phyloP scores from a whole-genome alignment of 805 yeast species.

The Candida sphagnicola region DNA sequence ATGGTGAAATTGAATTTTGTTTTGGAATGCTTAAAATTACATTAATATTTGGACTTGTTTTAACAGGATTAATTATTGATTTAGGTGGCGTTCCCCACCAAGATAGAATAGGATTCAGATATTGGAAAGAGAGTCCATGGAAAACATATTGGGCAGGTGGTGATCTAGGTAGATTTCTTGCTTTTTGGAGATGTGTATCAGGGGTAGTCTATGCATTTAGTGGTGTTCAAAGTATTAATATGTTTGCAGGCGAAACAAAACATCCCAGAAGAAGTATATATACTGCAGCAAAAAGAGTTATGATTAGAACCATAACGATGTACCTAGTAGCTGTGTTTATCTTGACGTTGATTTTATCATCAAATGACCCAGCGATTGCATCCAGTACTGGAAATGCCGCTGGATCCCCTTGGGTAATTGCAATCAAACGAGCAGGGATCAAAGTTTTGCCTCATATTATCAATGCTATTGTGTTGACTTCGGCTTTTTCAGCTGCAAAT shows the following conservation, averaged over 20 bases:
- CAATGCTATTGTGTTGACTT: slow-evolving; percentile 36
- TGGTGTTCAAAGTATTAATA: slow-evolving; percentile 24
- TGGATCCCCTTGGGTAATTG: slow-evolving; percentile 40
- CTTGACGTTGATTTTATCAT: slow-evolving; percentile 30
- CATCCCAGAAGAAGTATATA: slow-evolving; percentile 29
- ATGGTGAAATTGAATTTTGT: slow-evolving; percentile 26
- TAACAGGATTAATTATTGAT: slow-evolving; percentile 18
- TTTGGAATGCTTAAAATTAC: slow-evolving; percentile 22
- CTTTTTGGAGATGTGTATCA: slow-evolving; percentile 28
- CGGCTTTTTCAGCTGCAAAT: slow-evolving; percentile 39
- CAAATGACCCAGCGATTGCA: slow-evolving; percentile 21
- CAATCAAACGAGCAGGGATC: slow-evolving; percentile 29
- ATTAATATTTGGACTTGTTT: slow-evolving; percentile 17
- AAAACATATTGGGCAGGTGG: slow-evolving; percentile 16
- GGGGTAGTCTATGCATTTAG: slow-evolving; percentile 37
- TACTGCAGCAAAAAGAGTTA: slow-evolving; percentile 25
- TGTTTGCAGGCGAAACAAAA: slow-evolving; percentile 29
- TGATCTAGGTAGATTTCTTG: slow-evolving; percentile 19
- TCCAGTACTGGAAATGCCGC: slow-evolving; percentile 24
- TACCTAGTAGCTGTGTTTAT: slow-evolving; percentile 28
- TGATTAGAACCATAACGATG: slow-evolving; percentile 24
- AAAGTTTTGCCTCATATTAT: slow-evolving; percentile 31
- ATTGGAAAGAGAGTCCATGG: slow-evolving; percentile 44
- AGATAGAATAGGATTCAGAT: slow-evolving; percentile 24
- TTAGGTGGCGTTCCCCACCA: slow-evolving; percentile 23